Base-by-base conservation (phyloP, 257 asterid genomes). In the Nemophila menziesii region DNA sequence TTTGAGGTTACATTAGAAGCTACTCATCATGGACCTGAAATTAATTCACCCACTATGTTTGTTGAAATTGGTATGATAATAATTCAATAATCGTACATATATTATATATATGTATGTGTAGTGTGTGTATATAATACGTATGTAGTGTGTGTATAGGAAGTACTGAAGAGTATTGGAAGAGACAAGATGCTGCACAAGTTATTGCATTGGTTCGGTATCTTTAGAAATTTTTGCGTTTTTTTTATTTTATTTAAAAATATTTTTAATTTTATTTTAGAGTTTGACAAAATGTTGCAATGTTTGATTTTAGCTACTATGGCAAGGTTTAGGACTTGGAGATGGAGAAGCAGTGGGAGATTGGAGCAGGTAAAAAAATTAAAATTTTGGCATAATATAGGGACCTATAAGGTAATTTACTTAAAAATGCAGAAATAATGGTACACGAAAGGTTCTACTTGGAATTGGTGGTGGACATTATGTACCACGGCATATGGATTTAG, bases 141-240 rank as follows among this genome's bases (percentile, higher is more conserved):
- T 36, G 17, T 19, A 14, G 11, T 26, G 22, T 39, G n/a, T 23
- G 20, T 13, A 15, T 39, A 66, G 73, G 73, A 19, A 66, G 73
- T 42, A 66, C 68, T 27, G 73, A 56, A 42, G 73, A 66, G 47
- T 66, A 61, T 17, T 66, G 73, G 73, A 61, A 47, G 65, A 61
- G 73, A 51, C 73, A 66, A 50, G 68, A 66, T 47, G 68, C 69
- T 43, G 73, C 73, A 42, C 68, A 66, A 61, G 68, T 47, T 44
- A 61, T 66, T 61, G 69, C 67, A 40, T 61, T 57, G 48, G 72
- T 65, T 55, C 49, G 45, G 72, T 60, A 65, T 43, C 63, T 39
- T 43, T 42, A 52, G 46, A 7, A 9, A n/a, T n/a, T n/a, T n/a
- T n/a, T n/a, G n/a, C n/a, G n/a, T n/a, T n/a, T n/a, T n/a, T n/a